Conservation (phyloP, 768 basidiomycete species). For the Podaxis sp. region DNA sequence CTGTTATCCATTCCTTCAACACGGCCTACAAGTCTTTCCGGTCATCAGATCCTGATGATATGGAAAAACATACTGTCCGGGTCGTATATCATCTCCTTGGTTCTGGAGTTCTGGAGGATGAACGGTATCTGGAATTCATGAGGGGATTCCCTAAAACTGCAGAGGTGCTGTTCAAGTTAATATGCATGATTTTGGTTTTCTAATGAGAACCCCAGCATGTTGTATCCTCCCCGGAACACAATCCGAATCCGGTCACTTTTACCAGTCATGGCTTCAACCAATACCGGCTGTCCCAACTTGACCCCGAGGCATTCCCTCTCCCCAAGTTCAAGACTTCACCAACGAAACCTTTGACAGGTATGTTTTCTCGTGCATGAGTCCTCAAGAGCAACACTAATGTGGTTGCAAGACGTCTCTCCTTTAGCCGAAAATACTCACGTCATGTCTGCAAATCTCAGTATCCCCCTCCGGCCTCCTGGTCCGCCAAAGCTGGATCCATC, state of each 20-base stretch:
- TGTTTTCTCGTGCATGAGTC: slow-evolving; percentile 9
- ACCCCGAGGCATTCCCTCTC: slow-evolving; percentile 68
- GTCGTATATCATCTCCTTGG: slow-evolving; percentile 76
- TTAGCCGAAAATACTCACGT: slow-evolving; percentile 45
- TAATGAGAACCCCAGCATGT: slow-evolving; percentile 54
- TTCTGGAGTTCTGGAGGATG: slow-evolving; percentile 64
- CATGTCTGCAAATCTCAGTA: slow-evolving; percentile 39
- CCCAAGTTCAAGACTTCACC: slow-evolving; percentile 51
- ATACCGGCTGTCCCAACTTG: slow-evolving; percentile 68
- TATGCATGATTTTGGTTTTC: not conserved
- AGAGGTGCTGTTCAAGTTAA: slow-evolving; percentile 41
- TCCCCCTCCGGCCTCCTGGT: slow-evolving; percentile 46
- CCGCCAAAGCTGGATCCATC: slow-evolving; percentile 35
- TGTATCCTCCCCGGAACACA: slow-evolving; percentile 62
- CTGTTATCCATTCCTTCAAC: slow-evolving; percentile 49
- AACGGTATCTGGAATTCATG: slow-evolving; percentile 73
- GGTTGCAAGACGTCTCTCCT: slow-evolving; percentile 34
- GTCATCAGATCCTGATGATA: slow-evolving; percentile 37
- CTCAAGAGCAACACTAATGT: not conserved
- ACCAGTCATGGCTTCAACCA: slow-evolving; percentile 72
- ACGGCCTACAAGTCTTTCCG: slow-evolving; percentile 49
- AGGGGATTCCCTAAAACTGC: slow-evolving; percentile 54
- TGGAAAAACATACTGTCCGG: slow-evolving; percentile 34
- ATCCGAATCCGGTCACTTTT: slow-evolving; percentile 68
- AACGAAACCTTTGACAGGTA: slow-evolving; percentile 38